These are phyloP conservation scores for Fusarium hainanense DNA, from an alignment of 2,329 filamentous ascomycete genomes.

Conservation along the genomic window DNA sequence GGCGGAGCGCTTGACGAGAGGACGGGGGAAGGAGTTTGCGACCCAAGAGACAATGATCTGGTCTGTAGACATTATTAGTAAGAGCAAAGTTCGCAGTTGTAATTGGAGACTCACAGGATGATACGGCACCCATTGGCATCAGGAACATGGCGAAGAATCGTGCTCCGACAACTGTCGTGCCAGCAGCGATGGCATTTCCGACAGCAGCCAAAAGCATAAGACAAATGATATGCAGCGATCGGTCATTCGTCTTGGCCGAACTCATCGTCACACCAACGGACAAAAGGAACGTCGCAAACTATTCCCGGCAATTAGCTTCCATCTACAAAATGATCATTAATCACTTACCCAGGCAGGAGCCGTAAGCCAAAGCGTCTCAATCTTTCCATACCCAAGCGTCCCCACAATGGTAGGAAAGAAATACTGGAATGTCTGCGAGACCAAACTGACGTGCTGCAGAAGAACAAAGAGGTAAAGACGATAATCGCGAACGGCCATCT, in stretches of 20 bases:
- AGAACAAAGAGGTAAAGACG: constrained; percentile 65
- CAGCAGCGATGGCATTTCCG: constrained; percentile 67
- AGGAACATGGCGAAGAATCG: constrained; percentile 73
- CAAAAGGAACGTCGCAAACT: constrained; percentile 64
- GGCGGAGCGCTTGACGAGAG: constrained; percentile 72
- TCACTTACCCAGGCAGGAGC: constrained; percentile 63
- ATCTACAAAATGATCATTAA: too few relatives aligned
- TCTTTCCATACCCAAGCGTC: constrained; percentile 67
- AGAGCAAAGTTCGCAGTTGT: too few relatives aligned
- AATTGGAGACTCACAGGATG: constrained; percentile 52
- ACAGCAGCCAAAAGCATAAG: constrained; percentile 63
- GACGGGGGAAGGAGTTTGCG: constrained; percentile 77
- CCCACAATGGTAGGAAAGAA: constrained; percentile 74
- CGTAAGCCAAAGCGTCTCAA: constrained; percentile 67
- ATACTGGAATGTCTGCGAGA: constrained; percentile 69
- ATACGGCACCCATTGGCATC: constrained; percentile 65
- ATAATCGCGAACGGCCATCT: constrained; percentile 60
- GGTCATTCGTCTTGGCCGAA: constrained; percentile 64
- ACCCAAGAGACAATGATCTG: constrained; percentile 74
- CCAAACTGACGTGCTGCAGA: constrained; percentile 63
- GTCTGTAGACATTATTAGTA: constrained; percentile 38
- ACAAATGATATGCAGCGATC: constrained; percentile 66
- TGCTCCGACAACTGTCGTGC: constrained; percentile 60
- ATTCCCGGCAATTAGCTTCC: neutral
- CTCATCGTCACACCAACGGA: constrained; percentile 66